phyloP scores from a whole-genome alignment of 352 stramenopile genomes.

The Phytophthora palmivora region DNA sequence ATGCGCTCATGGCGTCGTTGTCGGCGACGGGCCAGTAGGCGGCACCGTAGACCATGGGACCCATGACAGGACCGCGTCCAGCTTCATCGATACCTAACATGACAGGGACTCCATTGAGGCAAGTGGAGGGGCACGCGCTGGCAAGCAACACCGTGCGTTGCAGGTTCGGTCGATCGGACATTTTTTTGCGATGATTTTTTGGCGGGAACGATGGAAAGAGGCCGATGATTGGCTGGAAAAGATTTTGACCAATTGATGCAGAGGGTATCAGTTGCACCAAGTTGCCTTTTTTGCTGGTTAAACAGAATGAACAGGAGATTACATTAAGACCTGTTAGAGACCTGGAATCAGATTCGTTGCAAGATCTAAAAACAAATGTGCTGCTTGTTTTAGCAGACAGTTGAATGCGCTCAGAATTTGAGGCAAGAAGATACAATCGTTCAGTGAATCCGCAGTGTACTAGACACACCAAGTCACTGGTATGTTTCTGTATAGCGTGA shows the following conservation, averaged over 20 bases:
- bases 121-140: slow-evolving; percentile 67
- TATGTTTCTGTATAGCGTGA: no score
- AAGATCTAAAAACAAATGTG: background rate
- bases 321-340: no score
- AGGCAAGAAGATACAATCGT: no score
- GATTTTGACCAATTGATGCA: slow-evolving; percentile 11
- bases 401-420: background rate
- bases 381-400: background rate
- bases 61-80: slow-evolving; percentile 93
- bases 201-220: slow-evolving; percentile 8
- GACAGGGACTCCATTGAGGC: slow-evolving; percentile 71
- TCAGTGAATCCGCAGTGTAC: no score
- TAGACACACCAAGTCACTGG: no score
- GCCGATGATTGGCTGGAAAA: slow-evolving; percentile 3
- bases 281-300: slow-evolving; percentile 2
- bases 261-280: background rate
- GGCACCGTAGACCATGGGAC: slow-evolving; percentile 95
- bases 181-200: slow-evolving; percentile 12
- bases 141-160: slow-evolving; percentile 64
- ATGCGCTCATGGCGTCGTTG: slow-evolving; percentile 79
- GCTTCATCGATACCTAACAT: slow-evolving; percentile 97
- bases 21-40: slow-evolving; percentile 90
- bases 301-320: no score
- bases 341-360: background rate
- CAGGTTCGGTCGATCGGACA: slow-evolving; percentile 40